Base-by-base conservation (phyloP, 352 stramenopile genomes). In the Aphanomyces euteiches region DNA sequence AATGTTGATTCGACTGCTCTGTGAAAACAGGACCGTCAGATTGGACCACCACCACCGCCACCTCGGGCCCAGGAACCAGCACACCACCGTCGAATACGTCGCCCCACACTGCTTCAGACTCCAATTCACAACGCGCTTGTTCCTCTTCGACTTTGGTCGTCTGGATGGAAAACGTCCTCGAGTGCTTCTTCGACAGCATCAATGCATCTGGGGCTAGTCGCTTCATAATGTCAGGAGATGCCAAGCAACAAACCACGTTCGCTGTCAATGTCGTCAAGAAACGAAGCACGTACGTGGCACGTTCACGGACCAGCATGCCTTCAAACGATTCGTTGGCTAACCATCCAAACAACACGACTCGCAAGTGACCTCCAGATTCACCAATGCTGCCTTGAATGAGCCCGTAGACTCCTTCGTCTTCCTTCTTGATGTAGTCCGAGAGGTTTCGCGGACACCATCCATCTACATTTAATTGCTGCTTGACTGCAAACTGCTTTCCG, bases 221-320 rank as follows among this genome's bases (percentile, higher is more conserved):
- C 47, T 87, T 47, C 3, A 63, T 15, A 5, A 81, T 66, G 50
- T 90, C 83, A n/a, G 75, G 45, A 7, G 38, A 5, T 10, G 75
- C 79, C 21, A 90, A 45, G 45, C 83, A 89, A 61, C 79, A 87
- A 10, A 84, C 75, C 37, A 90, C 75, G 8, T 84, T 59, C 3
- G 75, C 67, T 36, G 74, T 83, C 39, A 90, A 67, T 41, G 77
- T 81, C 17, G 81, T 85, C 47, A 88, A 72, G 43, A 90, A 88
- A 8, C 85, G 85, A n/a, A 93, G 64, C 47, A 90, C 76, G 19
- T 90, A 92, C 53, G 85, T 89, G 17, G 83, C 81, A 19, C 80
- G 88, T 47, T 86, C 82, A 1, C 84, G 80, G 17, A 91, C 67
- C 13, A 69, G 73, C 39, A 69, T 63, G 7, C 78, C 78, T 0